These are phyloP conservation scores for Penicillium lividum DNA, from an alignment of 495 filamentous ascomycete species.

Conservation along the genomic window DNA sequence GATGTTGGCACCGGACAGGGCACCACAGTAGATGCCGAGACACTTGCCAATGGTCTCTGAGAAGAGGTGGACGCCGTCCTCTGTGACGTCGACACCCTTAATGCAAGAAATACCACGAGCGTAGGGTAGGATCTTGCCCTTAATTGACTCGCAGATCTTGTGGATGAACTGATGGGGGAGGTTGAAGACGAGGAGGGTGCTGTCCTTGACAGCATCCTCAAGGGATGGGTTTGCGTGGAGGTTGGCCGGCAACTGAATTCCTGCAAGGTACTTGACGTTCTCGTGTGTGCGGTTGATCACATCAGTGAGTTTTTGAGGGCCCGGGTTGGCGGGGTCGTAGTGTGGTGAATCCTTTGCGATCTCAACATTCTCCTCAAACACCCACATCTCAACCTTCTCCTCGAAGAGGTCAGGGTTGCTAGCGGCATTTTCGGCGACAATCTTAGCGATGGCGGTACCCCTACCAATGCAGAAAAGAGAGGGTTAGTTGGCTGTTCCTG, in stretches of 20 bases:
- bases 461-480: constrained; percentile 36
- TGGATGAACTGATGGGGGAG: constrained; percentile 97
- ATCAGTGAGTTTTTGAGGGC: constrained; percentile 79
- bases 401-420: constrained; percentile 80
- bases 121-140: constrained; percentile 86
- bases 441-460: constrained; percentile 96
- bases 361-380: constrained; percentile 83
- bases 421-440: constrained; percentile 87
- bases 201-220: constrained; percentile 73
- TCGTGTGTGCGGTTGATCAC: constrained; percentile 93
- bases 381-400: constrained; percentile 93
- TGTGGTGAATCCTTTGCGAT: constrained; percentile 64
- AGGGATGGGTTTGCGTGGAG: constrained; percentile 88
- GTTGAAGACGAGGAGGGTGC: constrained; percentile 93
- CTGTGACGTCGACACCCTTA: constrained; percentile 91
- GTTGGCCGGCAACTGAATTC: constrained; percentile 80
- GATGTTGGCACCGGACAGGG: constrained; percentile 95
- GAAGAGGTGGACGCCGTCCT: constrained; percentile 80
- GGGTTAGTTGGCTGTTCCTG: background rate
- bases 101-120: constrained; percentile 96
- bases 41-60: constrained; percentile 90
- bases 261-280: constrained; percentile 95
- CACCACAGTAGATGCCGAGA: constrained; percentile 95
- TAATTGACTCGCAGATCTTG: constrained; percentile 79
- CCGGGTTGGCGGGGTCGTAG: constrained; percentile 57